Evolutionary conservation across 805 yeast genomes (phyloP).

Genomic region (Myxozyma kluyveri): DNA sequence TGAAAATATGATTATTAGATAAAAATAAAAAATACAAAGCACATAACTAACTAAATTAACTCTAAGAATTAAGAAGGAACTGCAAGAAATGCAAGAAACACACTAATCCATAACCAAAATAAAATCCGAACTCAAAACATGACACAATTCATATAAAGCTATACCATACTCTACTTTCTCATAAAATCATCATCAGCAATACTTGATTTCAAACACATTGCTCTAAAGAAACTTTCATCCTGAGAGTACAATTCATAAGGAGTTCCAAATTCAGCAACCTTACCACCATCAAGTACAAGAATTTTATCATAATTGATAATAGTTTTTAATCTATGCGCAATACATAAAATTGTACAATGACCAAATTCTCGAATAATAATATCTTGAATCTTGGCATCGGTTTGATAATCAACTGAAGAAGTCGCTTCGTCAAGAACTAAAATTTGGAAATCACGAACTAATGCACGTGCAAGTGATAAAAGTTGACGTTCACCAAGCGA

Average conservation of each 20-base stretch:
- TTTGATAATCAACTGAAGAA: slow-evolving; percentile 69
- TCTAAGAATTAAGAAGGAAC: too few relatives aligned
- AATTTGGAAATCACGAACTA: slow-evolving; percentile 60
- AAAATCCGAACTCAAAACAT: neutral
- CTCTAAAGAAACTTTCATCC: slow-evolving; percentile 46
- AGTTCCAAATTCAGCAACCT: slow-evolving; percentile 66
- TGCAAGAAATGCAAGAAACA: neutral
- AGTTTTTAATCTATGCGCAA: slow-evolving; percentile 74
- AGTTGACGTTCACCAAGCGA: slow-evolving; percentile 72
- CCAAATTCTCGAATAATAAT: slow-evolving; percentile 59
- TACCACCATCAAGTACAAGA: slow-evolving; percentile 78
- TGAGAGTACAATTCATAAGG: slow-evolving; percentile 49
- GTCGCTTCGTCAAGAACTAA: slow-evolving; percentile 75
- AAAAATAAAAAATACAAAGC: too few relatives aligned
- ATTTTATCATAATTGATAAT: slow-evolving; percentile 73
- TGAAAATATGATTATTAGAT: too few relatives aligned
- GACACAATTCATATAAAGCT: neutral
- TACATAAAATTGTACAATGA: slow-evolving; percentile 64
- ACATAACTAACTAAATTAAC: too few relatives aligned
- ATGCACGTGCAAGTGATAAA: slow-evolving; percentile 66
- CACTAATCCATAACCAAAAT: too few relatives aligned
- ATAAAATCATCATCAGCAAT: slow-evolving; percentile 47
- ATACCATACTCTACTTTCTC: neutral
- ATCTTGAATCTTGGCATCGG: slow-evolving; percentile 61
- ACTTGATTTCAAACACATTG: slow-evolving; percentile 50